Evolutionary conservation across 495 filamentous ascomycete species (phyloP).

Genomic region (Xanthoparmelia taractica): DNA sequence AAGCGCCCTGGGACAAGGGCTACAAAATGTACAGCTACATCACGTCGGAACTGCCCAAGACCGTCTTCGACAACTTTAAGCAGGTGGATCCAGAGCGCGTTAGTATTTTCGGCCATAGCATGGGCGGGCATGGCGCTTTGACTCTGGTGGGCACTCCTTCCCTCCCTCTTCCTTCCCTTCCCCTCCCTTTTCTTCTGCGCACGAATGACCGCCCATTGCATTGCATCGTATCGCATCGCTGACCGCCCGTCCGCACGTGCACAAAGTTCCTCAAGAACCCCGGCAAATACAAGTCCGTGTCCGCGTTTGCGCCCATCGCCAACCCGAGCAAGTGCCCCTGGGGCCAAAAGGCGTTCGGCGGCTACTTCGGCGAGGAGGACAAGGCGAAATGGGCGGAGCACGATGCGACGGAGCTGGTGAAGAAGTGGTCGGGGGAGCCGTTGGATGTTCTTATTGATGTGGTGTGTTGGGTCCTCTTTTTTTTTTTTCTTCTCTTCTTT

Average conservation of each 20-base stretch:
- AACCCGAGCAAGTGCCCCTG: constrained; percentile 83
- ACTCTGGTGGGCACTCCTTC: constrained; percentile 50
- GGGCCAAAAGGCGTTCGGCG: constrained; percentile 90
- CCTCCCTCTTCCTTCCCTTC: background rate
- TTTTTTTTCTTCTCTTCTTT: background rate
- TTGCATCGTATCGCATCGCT: no score
- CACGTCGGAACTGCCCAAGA: constrained; percentile 66
- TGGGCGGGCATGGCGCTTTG: constrained; percentile 94
- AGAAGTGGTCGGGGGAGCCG: constrained; percentile 56
- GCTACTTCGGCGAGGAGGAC: constrained; percentile 73
- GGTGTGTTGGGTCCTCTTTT: constrained; percentile 37
- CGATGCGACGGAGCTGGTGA: constrained; percentile 87
- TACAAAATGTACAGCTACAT: constrained; percentile 96
- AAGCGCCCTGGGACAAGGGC: constrained; percentile 57
- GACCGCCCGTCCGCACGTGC: no score
- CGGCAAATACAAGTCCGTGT: constrained; percentile 76
- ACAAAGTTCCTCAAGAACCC: constrained; percentile 75
- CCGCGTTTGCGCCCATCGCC: constrained; percentile 84
- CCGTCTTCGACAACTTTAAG: constrained; percentile 59
- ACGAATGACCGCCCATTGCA: no score
- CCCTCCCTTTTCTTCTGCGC: background rate
- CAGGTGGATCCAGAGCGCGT: constrained; percentile 60
- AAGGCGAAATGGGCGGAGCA: constrained; percentile 73
- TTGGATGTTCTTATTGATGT: constrained; percentile 79
- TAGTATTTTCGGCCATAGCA: constrained; percentile 84